Conservation (phyloP, 768 basidiomycete genomes). For the Sistotremastrum niveocremeum region DNA sequence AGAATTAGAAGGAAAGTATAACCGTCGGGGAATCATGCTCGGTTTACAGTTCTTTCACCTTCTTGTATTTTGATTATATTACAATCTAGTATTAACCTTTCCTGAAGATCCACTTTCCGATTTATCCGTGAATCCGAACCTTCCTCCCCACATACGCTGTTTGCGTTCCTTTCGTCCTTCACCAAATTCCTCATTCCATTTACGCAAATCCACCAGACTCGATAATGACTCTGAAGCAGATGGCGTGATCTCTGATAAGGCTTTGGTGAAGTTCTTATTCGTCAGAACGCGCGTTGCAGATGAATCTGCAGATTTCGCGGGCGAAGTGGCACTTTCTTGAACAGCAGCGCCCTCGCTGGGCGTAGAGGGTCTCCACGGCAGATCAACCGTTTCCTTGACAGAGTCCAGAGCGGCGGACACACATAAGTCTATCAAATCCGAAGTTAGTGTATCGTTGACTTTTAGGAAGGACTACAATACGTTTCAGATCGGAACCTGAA, state of each 20-base stretch:
- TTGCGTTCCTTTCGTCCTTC: constrained; percentile 62
- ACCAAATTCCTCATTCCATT: constrained; percentile 92
- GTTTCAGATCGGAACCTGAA: constrained; percentile 91
- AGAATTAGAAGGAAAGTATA: constrained; percentile 7
- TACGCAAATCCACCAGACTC: constrained; percentile 58
- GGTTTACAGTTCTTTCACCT: too few species aligned
- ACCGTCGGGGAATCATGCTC: background rate
- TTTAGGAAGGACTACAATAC: constrained; percentile 23
- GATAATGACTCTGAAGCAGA: constrained; percentile 76
- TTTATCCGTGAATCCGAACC: constrained; percentile 70
- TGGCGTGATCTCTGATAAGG: constrained; percentile 80
- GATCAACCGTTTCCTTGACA: constrained; percentile 68
- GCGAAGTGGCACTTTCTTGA: background rate
- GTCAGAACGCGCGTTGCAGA: constrained; percentile 27
- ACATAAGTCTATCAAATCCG: constrained; percentile 56
- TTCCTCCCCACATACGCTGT: constrained; percentile 70
- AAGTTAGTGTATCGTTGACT: constrained; percentile 2
- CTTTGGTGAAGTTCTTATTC: constrained; percentile 63
- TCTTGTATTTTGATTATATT: too few species aligned
- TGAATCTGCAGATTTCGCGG: background rate
- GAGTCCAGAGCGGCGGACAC: constrained; percentile 87
- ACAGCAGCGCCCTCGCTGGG: background rate
- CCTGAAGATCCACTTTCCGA: constrained; percentile 8
- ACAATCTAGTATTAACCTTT: background rate
- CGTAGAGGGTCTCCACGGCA: constrained; percentile 52